Conservation (phyloP, 2,329 filamentous ascomycete species). For the Alternaria gansuensis region DNA sequence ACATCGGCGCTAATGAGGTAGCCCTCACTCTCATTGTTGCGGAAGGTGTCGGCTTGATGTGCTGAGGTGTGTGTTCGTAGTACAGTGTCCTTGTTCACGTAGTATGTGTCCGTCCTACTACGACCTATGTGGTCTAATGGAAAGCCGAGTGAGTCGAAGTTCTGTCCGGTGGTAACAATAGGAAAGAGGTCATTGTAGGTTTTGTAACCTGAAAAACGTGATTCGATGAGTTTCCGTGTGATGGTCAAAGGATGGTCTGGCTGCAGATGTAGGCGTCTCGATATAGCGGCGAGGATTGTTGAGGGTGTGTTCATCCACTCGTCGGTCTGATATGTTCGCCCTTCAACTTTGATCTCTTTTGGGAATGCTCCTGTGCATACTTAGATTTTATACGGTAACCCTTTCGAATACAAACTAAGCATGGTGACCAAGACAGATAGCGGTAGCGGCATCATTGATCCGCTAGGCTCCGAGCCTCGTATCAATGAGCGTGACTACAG, state of each 20-base stretch:
- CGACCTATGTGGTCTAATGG: constrained; percentile 87
- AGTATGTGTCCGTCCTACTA: constrained; percentile 91
- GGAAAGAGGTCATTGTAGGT: constrained; percentile 83
- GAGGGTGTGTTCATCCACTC: constrained; percentile 84
- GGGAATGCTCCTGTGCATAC: constrained; percentile 27
- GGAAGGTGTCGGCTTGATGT: constrained; percentile 85
- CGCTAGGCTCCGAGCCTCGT: neutral
- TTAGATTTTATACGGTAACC: constrained; percentile 18
- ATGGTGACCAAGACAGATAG: neutral
- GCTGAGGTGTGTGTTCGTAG: constrained; percentile 94
- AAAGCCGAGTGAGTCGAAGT: constrained; percentile 97
- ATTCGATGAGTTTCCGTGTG: constrained; percentile 91
- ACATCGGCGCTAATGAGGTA: constrained; percentile 95
- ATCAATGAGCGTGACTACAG: neutral
- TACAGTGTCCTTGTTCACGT: constrained; percentile 84
- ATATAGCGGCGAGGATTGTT: constrained; percentile 77
- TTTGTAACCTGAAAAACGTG: constrained; percentile 80
- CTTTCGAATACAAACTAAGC: neutral
- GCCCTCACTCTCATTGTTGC: constrained; percentile 74
- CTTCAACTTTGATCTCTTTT: constrained; percentile 66
- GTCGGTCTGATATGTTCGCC: constrained; percentile 72
- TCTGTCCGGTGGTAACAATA: constrained; percentile 83
- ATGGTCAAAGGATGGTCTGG: constrained; percentile 89
- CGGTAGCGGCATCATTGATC: neutral
- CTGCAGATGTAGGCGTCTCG: constrained; percentile 86